Evolutionary conservation across 1,284 basidiomycete genomes (phyloP).

Genomic region (Takashimella tepidaria): DNA sequence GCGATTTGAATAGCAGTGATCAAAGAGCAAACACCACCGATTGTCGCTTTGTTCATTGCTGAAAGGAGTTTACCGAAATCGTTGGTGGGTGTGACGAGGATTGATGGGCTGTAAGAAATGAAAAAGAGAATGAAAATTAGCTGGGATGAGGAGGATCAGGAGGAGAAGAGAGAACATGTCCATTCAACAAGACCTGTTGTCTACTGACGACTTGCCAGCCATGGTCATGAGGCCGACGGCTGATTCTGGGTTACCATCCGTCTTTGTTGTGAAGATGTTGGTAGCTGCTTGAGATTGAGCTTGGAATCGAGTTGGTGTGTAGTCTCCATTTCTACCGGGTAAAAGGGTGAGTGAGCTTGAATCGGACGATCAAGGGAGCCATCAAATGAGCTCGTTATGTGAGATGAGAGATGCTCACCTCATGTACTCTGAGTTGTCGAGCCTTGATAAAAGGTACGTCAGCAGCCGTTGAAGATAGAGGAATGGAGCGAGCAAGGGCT

Average conservation of each 20-base stretch:
- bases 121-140: neutral
- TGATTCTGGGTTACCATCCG: slow-evolving; percentile 92
- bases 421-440: slow-evolving; percentile 95
- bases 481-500: slow-evolving; percentile 22
- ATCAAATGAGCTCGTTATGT: neutral
- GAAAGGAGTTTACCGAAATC: slow-evolving; percentile 87
- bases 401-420: slow-evolving; percentile 45
- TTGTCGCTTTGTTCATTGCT: slow-evolving; percentile 67
- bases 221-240: slow-evolving; percentile 97
- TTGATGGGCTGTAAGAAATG: slow-evolving; percentile 89
- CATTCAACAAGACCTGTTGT: neutral
- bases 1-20: slow-evolving; percentile 88
- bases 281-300: slow-evolving; percentile 90
- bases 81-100: slow-evolving; percentile 91
- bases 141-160: neutral
- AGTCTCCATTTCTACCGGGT: slow-evolving; percentile 74
- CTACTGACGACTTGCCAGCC: slow-evolving; percentile 81
- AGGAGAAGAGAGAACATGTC: neutral
- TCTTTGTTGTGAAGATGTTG: slow-evolving; percentile 87
- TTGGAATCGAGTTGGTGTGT: slow-evolving; percentile 76
- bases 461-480: too few relatives aligned
- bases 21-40: slow-evolving; percentile 77
- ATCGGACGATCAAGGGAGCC: neutral
- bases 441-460: too few relatives aligned
- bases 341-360: neutral